A percentile compares a stretch with the other conserved stretches of the same genome.
These are phyloP conservation scores for Saksenaea oblongispora DNA, from an alignment of 371 early-diverging fungal genomes.

Conservation along the genomic window DNA sequence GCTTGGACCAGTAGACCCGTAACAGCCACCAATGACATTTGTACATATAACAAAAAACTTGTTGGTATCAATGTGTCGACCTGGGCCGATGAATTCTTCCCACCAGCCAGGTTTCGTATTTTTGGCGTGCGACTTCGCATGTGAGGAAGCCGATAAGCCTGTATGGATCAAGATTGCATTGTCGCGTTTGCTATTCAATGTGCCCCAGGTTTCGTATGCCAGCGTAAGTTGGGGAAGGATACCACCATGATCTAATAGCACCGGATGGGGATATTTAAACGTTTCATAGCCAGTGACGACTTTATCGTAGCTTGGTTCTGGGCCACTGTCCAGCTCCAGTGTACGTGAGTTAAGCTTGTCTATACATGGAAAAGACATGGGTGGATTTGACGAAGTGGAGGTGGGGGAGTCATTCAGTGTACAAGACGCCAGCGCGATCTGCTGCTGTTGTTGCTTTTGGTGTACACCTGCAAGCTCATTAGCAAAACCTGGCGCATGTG, in stretches of 20 bases:
- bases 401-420: not conserved
- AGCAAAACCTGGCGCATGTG: not conserved
- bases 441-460: not conserved
- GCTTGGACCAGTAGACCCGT: slow-evolving; percentile 87
- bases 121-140: slow-evolving; percentile 76
- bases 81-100: slow-evolving; percentile 95
- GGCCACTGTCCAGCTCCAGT: slow-evolving; percentile 73
- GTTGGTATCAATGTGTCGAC: slow-evolving; percentile 80
- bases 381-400: slow-evolving; percentile 56
- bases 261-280: slow-evolving; percentile 68
- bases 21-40: slow-evolving; percentile 87
- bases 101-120: slow-evolving; percentile 94
- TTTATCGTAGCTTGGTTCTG: slow-evolving; percentile 87
- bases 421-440: not conserved
- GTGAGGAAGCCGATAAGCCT: slow-evolving; percentile 83
- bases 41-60: slow-evolving; percentile 88
- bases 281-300: slow-evolving; percentile 80
- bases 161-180: slow-evolving; percentile 87
- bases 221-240: slow-evolving; percentile 72
- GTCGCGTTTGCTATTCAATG: slow-evolving; percentile 62
- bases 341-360: slow-evolving; percentile 70
- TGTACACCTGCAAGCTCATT: not conserved
- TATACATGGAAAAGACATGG: slow-evolving; percentile 79
- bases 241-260: slow-evolving; percentile 84
- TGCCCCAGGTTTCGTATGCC: slow-evolving; percentile 90